phyloP scores from a whole-genome alignment of 1,284 basidiomycete species.

The Neonothopanus nambi region DNA sequence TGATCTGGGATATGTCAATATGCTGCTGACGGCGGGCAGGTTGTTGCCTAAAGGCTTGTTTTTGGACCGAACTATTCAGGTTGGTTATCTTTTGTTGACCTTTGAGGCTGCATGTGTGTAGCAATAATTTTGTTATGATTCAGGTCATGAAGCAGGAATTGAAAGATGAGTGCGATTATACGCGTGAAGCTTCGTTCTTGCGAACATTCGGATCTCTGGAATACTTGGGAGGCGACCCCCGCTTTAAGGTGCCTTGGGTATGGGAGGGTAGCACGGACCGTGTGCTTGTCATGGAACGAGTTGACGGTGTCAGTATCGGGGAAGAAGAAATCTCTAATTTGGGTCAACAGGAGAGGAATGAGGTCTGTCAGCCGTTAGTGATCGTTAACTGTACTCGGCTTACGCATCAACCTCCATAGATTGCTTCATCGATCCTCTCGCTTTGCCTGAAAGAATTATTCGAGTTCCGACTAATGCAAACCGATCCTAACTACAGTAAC shows the following conservation, averaged over 20 bases:
- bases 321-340: conserved; percentile 53
- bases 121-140: neutral
- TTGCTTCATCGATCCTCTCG: conserved; percentile 81
- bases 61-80: conserved; percentile 83
- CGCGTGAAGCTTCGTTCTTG: conserved; percentile 81
- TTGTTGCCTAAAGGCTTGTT: conserved; percentile 90
- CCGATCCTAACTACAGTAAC: conserved; percentile 98
- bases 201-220: conserved; percentile 56
- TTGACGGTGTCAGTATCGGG: conserved; percentile 83
- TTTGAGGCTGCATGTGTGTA: neutral
- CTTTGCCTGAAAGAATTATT: conserved; percentile 92
- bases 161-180: conserved; percentile 94
- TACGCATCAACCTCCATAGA: conserved; percentile 46
- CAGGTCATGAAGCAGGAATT: conserved; percentile 89
- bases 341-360: conserved; percentile 69
- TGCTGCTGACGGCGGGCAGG: conserved; percentile 78
- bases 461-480: conserved; percentile 93
- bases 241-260: conserved; percentile 87
- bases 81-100: conserved; percentile 24
- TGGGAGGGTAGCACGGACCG: conserved; percentile 79
- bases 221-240: conserved; percentile 56
- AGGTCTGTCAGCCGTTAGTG: conserved; percentile 47
- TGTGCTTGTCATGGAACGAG: conserved; percentile 90
- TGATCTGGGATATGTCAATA: conserved; percentile 86
- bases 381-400: neutral